Percentiles rank a stretch among this genome's conserved stretches.
phyloP scores from a whole-genome alignment of 495 filamentous ascomycete species.

The Lepraria neglecta region DNA sequence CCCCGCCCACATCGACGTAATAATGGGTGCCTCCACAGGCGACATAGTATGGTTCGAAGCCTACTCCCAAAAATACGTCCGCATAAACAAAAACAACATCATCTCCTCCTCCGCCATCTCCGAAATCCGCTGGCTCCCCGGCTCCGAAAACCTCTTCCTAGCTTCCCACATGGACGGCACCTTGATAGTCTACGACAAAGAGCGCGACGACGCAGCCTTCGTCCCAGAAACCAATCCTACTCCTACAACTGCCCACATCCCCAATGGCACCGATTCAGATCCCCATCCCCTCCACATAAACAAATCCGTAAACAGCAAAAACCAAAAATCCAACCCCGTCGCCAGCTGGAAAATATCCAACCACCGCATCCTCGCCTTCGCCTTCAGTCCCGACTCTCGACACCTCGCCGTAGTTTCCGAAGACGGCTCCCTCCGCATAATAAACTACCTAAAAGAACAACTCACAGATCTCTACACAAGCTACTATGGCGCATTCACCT shows the following conservation, averaged over 20 bases:
- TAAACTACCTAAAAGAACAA: conserved; percentile 86
- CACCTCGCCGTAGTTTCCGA: conserved; percentile 91
- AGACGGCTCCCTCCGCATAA: conserved; percentile 80
- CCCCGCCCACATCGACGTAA: conserved; percentile 72
- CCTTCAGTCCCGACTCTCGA: conserved; percentile 77
- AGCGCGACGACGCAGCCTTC: conserved; percentile 88
- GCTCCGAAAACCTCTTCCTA: conserved; percentile 88
- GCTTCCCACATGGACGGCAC: conserved; percentile 89
- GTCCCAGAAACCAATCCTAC: conserved; percentile 44
- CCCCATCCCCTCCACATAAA: conserved; percentile 48
- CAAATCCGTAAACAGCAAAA: conserved; percentile 86
- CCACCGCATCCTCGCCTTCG: conserved; percentile 79
- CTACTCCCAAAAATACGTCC: conserved; percentile 89
- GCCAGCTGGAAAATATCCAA: conserved; percentile 86
- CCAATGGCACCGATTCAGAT: conserved; percentile 35
- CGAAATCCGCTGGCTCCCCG: conserved; percentile 86
- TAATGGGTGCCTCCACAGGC: conserved; percentile 91
- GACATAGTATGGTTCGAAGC: conserved; percentile 99
- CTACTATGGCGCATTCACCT: conserved; percentile 88
- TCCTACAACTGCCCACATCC: conserved; percentile 23
- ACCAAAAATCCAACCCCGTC: conserved; percentile 89
- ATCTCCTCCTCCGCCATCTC: conserved; percentile 81
- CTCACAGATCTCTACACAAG: conserved; percentile 77
- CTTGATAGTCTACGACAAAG: conserved; percentile 96
- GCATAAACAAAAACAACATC: conserved; percentile 92